These are phyloP conservation scores for Neurospora sp. DNA, from an alignment of 495 filamentous ascomycete genomes.

Conservation along the genomic window DNA sequence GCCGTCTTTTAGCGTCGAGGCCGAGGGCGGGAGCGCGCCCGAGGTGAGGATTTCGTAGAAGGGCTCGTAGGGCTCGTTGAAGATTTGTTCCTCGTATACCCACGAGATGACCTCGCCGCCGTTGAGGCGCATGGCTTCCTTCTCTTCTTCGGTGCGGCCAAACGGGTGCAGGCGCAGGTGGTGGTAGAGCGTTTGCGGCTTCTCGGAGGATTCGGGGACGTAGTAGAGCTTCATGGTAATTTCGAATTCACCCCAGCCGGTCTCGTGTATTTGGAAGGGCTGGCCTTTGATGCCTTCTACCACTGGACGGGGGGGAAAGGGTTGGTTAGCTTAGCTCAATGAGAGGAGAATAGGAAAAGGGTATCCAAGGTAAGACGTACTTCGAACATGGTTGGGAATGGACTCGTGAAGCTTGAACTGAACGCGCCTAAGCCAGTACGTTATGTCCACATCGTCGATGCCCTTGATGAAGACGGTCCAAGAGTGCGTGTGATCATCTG, in stretches of 20 bases:
- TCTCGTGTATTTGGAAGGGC: slow-evolving; percentile 81
- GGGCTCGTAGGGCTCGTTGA: slow-evolving; percentile 89
- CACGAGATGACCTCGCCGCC: slow-evolving; percentile 60
- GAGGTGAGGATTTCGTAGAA: slow-evolving; percentile 77
- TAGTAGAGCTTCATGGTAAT: slow-evolving; percentile 91
- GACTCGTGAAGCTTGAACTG: slow-evolving; percentile 97
- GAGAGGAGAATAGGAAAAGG: neutral
- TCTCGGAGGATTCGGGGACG: slow-evolving; percentile 72
- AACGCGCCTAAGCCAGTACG: slow-evolving; percentile 92
- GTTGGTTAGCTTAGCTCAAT: neutral
- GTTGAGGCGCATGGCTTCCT: slow-evolving; percentile 50
- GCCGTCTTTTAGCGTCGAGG: slow-evolving; percentile 16
- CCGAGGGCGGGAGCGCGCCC: slow-evolving; percentile 35
- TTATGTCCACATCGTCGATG: slow-evolving; percentile 75
- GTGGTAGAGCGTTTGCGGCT: slow-evolving; percentile 85
- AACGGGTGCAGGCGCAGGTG: slow-evolving; percentile 87
- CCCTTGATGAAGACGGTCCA: slow-evolving; percentile 91
- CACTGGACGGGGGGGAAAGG: slow-evolving; percentile 10
- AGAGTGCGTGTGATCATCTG: slow-evolving; percentile 84
- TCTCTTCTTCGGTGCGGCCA: slow-evolving; percentile 62
- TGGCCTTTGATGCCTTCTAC: slow-evolving; percentile 54
- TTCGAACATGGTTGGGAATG: slow-evolving; percentile 77
- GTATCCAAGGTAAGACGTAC: slow-evolving; percentile 20
- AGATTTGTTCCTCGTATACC: slow-evolving; percentile 82
- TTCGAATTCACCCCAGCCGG: slow-evolving; percentile 96